These are phyloP conservation scores for Petunia hybrid DNA, from an alignment of 305 asterid genomes.

Conservation along the genomic window DNA sequence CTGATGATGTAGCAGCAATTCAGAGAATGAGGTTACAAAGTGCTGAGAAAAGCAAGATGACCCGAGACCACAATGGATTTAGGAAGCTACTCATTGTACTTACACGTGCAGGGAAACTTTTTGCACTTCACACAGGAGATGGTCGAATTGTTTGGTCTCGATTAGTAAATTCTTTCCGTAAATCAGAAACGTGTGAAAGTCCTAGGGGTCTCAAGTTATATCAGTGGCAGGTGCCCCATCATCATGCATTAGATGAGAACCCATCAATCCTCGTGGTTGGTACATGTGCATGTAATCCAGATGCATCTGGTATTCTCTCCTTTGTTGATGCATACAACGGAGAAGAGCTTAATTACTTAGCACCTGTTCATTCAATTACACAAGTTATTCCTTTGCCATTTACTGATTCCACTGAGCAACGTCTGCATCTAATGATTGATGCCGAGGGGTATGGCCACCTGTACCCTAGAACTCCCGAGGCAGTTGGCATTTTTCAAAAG, in stretches of 20 bases:
- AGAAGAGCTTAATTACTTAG: slow-evolving; percentile 67
- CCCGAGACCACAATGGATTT: slow-evolving; percentile 82
- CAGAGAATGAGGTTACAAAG: slow-evolving; percentile 82
- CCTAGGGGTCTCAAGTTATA: slow-evolving; percentile 78
- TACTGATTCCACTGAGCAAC: slow-evolving; percentile 91
- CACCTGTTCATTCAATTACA: slow-evolving; percentile 73
- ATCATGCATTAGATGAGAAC: slow-evolving; percentile 93
- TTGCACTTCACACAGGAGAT: slow-evolving; percentile 95
- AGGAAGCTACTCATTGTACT: slow-evolving; percentile 81
- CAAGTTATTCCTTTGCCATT: slow-evolving; percentile 81
- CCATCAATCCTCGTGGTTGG: slow-evolving; percentile 95
- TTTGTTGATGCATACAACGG: slow-evolving; percentile 89
- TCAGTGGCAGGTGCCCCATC: slow-evolving; percentile 99
- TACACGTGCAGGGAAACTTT: slow-evolving; percentile 87
- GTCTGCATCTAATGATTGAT: slow-evolving; percentile 81
- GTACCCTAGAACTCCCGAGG: slow-evolving; percentile 89
- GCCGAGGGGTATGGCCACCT: slow-evolving; percentile 66
- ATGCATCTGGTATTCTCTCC: slow-evolving; percentile 80
- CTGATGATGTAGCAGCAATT: slow-evolving; percentile 88
- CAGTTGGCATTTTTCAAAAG: slow-evolving; percentile 68
- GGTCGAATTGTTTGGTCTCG: slow-evolving; percentile 72
- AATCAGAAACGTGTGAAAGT: slow-evolving; percentile 69
- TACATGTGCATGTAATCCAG: slow-evolving; percentile 71
- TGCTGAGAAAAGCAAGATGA: slow-evolving; percentile 90
- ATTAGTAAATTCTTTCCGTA: slow-evolving; percentile 68